Base-by-base conservation (phyloP, 2,329 filamentous ascomycete species). In the Aspergillus glaucus region DNA sequence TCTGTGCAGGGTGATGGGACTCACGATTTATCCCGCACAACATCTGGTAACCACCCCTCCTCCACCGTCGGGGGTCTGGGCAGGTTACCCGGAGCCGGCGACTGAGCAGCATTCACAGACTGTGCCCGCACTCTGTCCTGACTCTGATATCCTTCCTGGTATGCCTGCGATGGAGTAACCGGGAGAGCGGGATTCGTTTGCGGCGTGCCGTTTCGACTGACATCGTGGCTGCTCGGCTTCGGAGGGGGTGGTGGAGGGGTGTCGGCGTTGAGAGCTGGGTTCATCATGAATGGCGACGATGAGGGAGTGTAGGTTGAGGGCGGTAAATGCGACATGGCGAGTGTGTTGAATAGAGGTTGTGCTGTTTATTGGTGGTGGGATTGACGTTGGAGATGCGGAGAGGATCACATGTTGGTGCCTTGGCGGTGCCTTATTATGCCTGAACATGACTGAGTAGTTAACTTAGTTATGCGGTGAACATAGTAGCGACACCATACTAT, bases 1-100 rank as follows among this genome's bases (percentile, higher is more conserved):
- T 36, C 3, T 36, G 3, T 36, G 8, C 2, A 17, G 8, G 32
- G 32, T 15, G 8, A 17, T 17, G 34, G 17, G 51, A 72, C 81
- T 55, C 74, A 94, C 89, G 87, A 84, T 74, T 93, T 94, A 62
- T 93, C 87, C 62, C 87, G 80, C 2, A 96, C 72, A 10, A 82
- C 73, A 51, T 81, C 79, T 1, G 90, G 90, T 2, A 95, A 76
- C 90, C 90, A 95, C 30, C 64, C 61, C 54, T 84, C 79, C 46
- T 87, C 82, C 17, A 84, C 39, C 55, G 58, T 54, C 12, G 70
- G 67, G 4, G 65, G 65, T 15, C 62, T 56, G 1, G 62, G 59
- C 3, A 62, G 49, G 28, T 52, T 50, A 1, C 43, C 15, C 22
- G 44, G 55, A 41, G n/a, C 54, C 17, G 52, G 46, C 21, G 50